Conservation (phyloP, 495 filamentous ascomycete species). For the Trichoderma asperelloides region DNA sequence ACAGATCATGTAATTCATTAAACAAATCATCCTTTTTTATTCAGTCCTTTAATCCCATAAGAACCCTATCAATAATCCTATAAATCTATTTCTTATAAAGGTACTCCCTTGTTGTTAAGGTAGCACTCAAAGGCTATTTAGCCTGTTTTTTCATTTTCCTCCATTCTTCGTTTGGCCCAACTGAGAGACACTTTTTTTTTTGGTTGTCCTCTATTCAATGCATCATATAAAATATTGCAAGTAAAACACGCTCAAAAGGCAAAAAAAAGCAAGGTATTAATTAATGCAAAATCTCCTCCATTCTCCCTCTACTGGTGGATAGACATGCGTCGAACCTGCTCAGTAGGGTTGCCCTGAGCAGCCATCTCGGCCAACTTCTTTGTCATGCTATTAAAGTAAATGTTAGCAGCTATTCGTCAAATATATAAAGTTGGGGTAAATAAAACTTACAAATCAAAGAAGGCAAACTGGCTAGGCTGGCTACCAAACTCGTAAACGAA, state of each 20-base stretch:
- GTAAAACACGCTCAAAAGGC: background rate
- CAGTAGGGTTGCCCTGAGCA: background rate
- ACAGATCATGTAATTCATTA: background rate
- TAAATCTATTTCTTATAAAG: background rate
- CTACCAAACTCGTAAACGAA: conserved; percentile 95
- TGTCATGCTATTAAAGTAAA: conserved; percentile 31
- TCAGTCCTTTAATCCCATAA: background rate
- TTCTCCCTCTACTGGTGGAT: conserved; percentile 2
- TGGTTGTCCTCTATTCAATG: background rate
- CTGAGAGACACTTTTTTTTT: background rate
- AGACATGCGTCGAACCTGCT: conserved; percentile 8
- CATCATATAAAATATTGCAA: background rate
- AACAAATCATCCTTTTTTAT: background rate
- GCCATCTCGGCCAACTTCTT: conserved; percentile 35
- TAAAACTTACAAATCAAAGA: conserved; percentile 88
- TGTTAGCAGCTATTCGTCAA: conserved; percentile 18
- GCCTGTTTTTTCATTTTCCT: background rate
- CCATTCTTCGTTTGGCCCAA: background rate
- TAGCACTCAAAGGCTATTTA: background rate
- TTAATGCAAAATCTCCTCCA: background rate
- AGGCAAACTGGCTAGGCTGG: conserved; percentile 89
- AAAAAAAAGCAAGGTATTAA: background rate
- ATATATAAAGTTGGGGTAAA: background rate
- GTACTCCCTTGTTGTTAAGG: too few species aligned
- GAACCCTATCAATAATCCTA: background rate